Conservation (phyloP, 768 basidiomycete genomes). For the Suillus ampliporus region DNA sequence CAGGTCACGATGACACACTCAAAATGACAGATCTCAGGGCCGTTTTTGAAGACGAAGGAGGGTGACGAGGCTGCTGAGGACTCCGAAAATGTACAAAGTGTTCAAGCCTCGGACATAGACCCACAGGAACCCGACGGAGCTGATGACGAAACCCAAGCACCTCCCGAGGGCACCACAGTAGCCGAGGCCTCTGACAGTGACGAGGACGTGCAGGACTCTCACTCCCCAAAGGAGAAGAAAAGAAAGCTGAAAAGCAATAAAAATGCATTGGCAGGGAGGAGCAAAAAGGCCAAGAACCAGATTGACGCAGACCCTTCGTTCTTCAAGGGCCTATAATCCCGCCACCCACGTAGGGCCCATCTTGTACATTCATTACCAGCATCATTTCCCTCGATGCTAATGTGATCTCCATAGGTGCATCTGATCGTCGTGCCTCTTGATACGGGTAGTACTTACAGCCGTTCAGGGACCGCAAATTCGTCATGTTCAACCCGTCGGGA, state of each 20-base stretch:
- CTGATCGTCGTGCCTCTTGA: not conserved
- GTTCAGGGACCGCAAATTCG: constrained; percentile 16
- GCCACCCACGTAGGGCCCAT: not conserved
- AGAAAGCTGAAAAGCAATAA: constrained; percentile 62
- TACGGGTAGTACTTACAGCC: not conserved
- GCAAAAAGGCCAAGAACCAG: constrained; percentile 65
- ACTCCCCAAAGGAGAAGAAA: constrained; percentile 47
- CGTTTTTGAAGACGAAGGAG: constrained; percentile 60
- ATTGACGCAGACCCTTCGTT: constrained; percentile 65
- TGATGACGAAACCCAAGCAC: constrained; percentile 24
- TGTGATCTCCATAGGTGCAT: not conserved
- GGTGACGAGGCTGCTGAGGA: constrained; percentile 29
- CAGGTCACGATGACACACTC: constrained; percentile 86
- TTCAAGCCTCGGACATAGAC: constrained; percentile 20
- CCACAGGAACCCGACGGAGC: constrained; percentile 21
- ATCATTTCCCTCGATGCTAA: not conserved
- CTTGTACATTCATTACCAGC: not conserved
- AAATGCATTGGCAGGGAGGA: constrained; percentile 52
- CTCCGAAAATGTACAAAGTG: constrained; percentile 27
- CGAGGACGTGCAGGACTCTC: constrained; percentile 33
- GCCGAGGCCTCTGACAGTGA: constrained; percentile 27
- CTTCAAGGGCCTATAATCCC: constrained; percentile 62
- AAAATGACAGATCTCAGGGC: constrained; percentile 85
- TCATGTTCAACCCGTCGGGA: constrained; percentile 6
- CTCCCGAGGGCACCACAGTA: constrained; percentile 12